Evolutionary conservation across 2,329 filamentous ascomycete species (phyloP).

Genomic region (Venturia carpophila): DNA sequence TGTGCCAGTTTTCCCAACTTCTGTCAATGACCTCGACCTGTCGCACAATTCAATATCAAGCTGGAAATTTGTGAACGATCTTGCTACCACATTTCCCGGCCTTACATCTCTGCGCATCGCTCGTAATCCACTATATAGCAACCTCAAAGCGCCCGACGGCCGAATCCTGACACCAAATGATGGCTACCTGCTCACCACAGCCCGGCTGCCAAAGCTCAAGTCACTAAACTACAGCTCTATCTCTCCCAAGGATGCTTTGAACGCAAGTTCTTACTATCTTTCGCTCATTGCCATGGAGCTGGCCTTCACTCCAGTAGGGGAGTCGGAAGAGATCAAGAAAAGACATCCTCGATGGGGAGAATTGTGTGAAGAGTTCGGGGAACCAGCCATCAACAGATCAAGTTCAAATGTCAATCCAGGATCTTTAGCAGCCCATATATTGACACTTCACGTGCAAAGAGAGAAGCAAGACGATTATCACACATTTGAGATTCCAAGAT

Average conservation of each 20-base stretch:
- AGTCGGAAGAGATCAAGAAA: conserved; percentile 47
- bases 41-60: conserved; percentile 41
- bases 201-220: conserved; percentile 60
- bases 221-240: conserved; percentile 66
- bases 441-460: conserved; percentile 51
- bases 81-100: conserved; percentile 62
- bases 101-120: conserved; percentile 69
- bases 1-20: conserved; percentile 25
- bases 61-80: conserved; percentile 67
- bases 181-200: conserved; percentile 81
- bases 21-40: conserved; percentile 37
- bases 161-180: conserved; percentile 56
- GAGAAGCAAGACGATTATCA: conserved; percentile 20
- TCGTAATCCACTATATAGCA: conserved; percentile 75
- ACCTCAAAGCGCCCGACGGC: conserved; percentile 37
- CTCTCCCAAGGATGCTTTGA: conserved; percentile 64
- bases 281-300: conserved; percentile 73
- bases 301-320: conserved; percentile 48
- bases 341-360: conserved; percentile 64
- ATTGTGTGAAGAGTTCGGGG: conserved; percentile 69
- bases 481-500: conserved; percentile 56
- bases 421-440: conserved; percentile 72
- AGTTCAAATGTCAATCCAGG: conserved; percentile 54
- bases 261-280: conserved; percentile 91
- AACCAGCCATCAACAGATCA: conserved; percentile 53